Conservation (phyloP, 1,284 basidiomycete genomes). For the Ceratobasidium sp. region DNA sequence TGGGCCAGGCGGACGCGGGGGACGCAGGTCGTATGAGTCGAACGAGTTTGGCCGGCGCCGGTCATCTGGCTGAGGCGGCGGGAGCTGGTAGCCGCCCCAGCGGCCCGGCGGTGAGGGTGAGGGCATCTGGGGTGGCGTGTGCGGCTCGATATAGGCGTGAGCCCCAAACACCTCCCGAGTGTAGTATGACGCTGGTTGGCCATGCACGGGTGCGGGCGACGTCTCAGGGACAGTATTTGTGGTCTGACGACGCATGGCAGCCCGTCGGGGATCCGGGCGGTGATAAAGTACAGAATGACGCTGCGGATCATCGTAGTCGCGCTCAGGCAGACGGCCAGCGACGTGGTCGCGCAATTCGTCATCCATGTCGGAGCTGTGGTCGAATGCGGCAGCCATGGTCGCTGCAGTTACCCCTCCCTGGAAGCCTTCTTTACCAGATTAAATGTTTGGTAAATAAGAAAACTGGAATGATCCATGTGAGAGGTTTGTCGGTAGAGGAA, state of each 20-base stretch:
- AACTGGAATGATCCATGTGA: no score
- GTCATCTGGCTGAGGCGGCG: neutral
- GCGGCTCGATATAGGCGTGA: constrained; percentile 14
- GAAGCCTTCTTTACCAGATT: no score
- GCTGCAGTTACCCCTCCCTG: no score
- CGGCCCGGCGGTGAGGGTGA: neutral
- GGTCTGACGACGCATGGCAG: constrained; percentile 37
- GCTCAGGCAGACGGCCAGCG: constrained; percentile 4
- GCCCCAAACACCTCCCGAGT: constrained; percentile 15
- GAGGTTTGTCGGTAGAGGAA: no score
- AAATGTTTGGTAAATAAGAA: no score
- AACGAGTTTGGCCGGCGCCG: neutral
- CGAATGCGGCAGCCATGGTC: constrained; percentile 15
- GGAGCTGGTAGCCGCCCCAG: constrained; percentile 34
- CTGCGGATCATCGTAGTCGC: constrained; percentile 12
- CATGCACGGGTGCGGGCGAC: constrained; percentile 1
- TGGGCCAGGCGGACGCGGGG: neutral
- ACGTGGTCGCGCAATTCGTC: constrained; percentile 21
- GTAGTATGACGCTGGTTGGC: constrained; percentile 22
- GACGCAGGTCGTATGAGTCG: constrained; percentile 20
- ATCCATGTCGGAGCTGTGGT: constrained; percentile 17
- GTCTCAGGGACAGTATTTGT: neutral
- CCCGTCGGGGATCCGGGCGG: constrained; percentile 32
- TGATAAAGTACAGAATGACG: constrained; percentile 18
- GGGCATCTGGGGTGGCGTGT: constrained; percentile 2